Base-by-base conservation (phyloP, 2,329 filamentous ascomycete genomes). In the Monosporascus sp. region DNA sequence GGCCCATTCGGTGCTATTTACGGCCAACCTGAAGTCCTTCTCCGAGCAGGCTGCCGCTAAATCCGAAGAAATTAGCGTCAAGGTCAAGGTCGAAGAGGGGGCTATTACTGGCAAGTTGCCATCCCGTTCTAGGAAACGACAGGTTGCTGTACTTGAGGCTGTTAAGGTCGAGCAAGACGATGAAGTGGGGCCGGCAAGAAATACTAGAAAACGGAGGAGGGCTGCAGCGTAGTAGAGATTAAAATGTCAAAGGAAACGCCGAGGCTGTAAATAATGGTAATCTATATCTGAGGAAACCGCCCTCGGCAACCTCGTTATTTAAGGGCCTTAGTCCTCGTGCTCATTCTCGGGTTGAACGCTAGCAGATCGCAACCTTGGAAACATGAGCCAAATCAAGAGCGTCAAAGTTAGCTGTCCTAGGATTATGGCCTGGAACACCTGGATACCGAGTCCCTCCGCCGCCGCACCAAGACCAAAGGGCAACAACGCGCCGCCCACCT, bases 1-100 rank as follows among this genome's bases (percentile, higher is more conserved):
- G 95, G 94, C 95, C 9, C 94, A 99, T 73, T 96, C 90, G 3
- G 94, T 99, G 8, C 77, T 99, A 14, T 99, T 99, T 66, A 96
- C 94, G 0, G 95, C 94, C 0, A 92, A 99, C 66, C 71, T 99
- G 53, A 88, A 84, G 65, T 83, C 89, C 0, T 97, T 97, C 65
- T 87, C 91, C 0, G 87, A 89, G 59, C 79, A 81, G 22, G 75
- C 79, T 52, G 71, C 74, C 46, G 73, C 77, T 22, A 62, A 65
- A 49, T 18, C 53, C 7, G 59, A 67, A 48, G 50, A 53, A 1
- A 55, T 58, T 22, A 60, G 60, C 7, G 57, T 68, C 35, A 67
- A 69, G 51, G 53, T 67, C 15, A 61, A 69, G 47, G 43, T 62
- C 6, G 60, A 65, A 51, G 60, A 68, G 5, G 61, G 65, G 22